These are phyloP conservation scores for Syzygium oleosum DNA, from an alignment of 345 rosid genomes.

Conservation along the genomic window DNA sequence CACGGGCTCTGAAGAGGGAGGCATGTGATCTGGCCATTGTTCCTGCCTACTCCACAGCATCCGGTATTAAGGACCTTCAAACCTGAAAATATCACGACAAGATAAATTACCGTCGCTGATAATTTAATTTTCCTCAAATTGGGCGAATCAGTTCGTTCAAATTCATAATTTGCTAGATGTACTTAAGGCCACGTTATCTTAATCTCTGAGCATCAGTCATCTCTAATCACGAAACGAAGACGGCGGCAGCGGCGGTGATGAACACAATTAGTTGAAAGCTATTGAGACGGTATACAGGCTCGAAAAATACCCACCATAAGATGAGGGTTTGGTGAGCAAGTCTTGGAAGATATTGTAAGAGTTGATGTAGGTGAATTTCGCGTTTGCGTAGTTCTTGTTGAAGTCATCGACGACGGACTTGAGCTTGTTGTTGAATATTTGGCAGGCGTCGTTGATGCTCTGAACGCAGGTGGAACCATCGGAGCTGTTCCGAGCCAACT, in stretches of 20 bases:
- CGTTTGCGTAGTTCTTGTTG: slow-evolving; percentile 44
- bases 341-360: slow-evolving; percentile 75
- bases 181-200: background rate
- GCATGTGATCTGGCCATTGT: slow-evolving; percentile 77
- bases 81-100: slow-evolving; percentile 17
- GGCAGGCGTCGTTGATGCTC: slow-evolving; percentile 50
- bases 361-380: slow-evolving; percentile 56
- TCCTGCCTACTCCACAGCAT: slow-evolving; percentile 74
- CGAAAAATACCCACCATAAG: slow-evolving; percentile 23
- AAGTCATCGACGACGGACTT: slow-evolving; percentile 53
- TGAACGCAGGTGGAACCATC: slow-evolving; percentile 61
- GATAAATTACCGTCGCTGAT: background rate
- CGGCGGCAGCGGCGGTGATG: background rate
- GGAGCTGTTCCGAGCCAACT: slow-evolving; percentile 51
- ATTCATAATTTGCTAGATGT: background rate
- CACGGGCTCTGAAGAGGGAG: slow-evolving; percentile 57
- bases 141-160: background rate
- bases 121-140: background rate
- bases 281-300: background rate
- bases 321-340: slow-evolving; percentile 32
- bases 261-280: background rate
- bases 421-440: slow-evolving; percentile 65
- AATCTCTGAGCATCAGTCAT: background rate
- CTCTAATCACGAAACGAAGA: background rate
- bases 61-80: slow-evolving; percentile 48